Evolutionary conservation across 2,329 filamentous ascomycete species (phyloP).

Genomic region (Didymella arachidicola): DNA sequence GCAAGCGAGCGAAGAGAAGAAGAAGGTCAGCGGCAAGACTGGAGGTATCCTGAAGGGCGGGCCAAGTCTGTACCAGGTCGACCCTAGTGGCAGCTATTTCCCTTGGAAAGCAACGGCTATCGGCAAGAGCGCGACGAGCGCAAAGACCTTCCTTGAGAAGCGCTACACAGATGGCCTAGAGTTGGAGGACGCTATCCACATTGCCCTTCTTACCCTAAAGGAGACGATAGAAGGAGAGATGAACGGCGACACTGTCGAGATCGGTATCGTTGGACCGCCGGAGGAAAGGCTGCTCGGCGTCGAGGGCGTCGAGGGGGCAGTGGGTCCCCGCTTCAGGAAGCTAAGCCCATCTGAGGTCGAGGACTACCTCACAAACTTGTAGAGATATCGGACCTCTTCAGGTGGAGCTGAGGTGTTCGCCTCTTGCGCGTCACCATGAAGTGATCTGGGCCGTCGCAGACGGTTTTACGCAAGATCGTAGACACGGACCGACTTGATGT

Average conservation of each 20-base stretch:
- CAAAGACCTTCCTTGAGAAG: constrained; percentile 99
- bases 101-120: constrained; percentile 99
- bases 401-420: background rate
- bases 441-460: constrained; percentile 10
- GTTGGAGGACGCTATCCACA: constrained; percentile 97
- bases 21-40: constrained; percentile 84
- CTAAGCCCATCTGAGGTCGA: constrained; percentile 97
- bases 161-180: constrained; percentile 96
- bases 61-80: constrained; percentile 97
- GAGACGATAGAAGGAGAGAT: constrained; percentile 99
- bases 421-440: constrained; percentile 22
- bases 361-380: constrained; percentile 99
- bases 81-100: constrained; percentile 98
- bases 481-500: constrained; percentile 30
- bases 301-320: constrained; percentile 84
- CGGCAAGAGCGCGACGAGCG: constrained; percentile 96
- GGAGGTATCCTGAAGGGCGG: constrained; percentile 95
- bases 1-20: constrained; percentile 66
- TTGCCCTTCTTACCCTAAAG: constrained; percentile 95
- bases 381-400: constrained; percentile 46
- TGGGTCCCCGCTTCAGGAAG: constrained; percentile 90
- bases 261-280: constrained; percentile 94
- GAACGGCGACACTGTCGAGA: constrained; percentile 98
- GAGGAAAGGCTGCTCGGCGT: constrained; percentile 92
- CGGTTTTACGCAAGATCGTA: constrained; percentile 15